Percentiles rank a stretch among this genome's conserved stretches.
Conservation (phyloP, 2,329 filamentous ascomycete species). For the Cladosporium sp. region DNA sequence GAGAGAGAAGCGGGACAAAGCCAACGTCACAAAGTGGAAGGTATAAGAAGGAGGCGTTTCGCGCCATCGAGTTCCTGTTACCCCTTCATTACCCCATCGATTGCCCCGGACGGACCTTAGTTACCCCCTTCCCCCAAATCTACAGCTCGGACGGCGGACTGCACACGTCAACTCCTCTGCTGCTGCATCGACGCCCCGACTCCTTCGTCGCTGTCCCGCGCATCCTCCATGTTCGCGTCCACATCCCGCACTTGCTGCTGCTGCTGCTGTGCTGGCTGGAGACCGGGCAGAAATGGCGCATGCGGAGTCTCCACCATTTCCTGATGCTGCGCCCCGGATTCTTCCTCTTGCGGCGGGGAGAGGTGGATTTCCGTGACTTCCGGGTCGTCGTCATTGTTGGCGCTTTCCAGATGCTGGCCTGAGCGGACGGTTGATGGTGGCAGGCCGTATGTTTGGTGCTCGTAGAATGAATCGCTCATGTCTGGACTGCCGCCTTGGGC, state of each 20-base stretch:
- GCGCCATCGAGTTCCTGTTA: neutral
- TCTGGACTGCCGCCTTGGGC: constrained; percentile 11
- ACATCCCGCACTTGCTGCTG: neutral
- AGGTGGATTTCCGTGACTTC: constrained; percentile 13
- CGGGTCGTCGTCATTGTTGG: neutral
- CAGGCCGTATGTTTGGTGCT: neutral
- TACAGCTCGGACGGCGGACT: no score
- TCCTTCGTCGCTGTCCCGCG: neutral
- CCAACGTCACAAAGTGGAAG: no score
- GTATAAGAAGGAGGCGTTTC: no score
- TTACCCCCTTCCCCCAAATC: no score
- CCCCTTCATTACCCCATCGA: constrained; percentile 11
- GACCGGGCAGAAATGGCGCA: constrained; percentile 6
- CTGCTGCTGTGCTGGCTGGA: neutral
- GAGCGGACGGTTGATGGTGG: neutral
- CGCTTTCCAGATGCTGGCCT: neutral
- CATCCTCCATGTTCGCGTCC: constrained; percentile 8
- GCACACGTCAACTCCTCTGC: no score
- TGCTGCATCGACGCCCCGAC: no score
- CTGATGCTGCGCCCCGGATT: constrained; percentile 8
- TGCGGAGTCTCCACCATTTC: constrained; percentile 25
- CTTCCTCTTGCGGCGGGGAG: constrained; percentile 8
- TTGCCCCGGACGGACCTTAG: neutral
- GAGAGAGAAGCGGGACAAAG: no score
- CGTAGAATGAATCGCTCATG: constrained; percentile 1